Evolutionary conservation across 108 stramenopile genomes (phyloP).

Genomic region (Discostella stelligeroides): DNA sequence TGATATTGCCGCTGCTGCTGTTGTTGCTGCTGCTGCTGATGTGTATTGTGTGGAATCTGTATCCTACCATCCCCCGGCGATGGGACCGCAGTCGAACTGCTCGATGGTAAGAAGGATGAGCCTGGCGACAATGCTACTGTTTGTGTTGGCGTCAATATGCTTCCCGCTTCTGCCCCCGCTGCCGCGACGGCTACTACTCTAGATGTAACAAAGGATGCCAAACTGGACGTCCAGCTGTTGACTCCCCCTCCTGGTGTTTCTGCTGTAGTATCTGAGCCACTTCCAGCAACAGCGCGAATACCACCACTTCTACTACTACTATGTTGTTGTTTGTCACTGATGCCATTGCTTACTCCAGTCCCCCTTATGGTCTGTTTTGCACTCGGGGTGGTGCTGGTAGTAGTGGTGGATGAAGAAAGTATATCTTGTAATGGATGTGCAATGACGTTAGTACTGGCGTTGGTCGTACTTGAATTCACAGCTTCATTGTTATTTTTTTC

Average conservation of each 20-base stretch:
- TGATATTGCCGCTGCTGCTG: neutral
- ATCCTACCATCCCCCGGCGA: conserved; percentile 16
- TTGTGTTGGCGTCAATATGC: no score
- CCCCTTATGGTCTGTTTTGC: no score
- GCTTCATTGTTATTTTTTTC: no score
- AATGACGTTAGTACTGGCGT: neutral
- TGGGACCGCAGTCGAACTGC: conserved; percentile 20
- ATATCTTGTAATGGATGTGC: conserved; percentile 15
- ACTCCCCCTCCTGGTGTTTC: conserved; percentile 3
- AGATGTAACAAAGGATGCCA: conserved; percentile 57
- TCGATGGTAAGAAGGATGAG: conserved; percentile 36
- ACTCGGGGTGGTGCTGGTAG: neutral
- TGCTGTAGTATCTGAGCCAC: neutral
- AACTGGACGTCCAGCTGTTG: conserved; percentile 43
- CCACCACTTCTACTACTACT: no score
- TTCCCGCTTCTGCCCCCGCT: conserved; percentile 15
- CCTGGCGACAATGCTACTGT: no score
- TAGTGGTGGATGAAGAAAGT: neutral
- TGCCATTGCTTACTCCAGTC: no score
- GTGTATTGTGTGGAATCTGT: neutral
- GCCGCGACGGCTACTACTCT: conserved; percentile 60
- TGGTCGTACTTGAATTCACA: neutral
- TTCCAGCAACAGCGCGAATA: neutral
- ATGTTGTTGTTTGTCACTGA: no score
- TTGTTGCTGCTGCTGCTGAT: neutral